Evolutionary conservation across 2,329 filamentous ascomycete species (phyloP).

Genomic region (Pseudocercospora fijiensis): DNA sequence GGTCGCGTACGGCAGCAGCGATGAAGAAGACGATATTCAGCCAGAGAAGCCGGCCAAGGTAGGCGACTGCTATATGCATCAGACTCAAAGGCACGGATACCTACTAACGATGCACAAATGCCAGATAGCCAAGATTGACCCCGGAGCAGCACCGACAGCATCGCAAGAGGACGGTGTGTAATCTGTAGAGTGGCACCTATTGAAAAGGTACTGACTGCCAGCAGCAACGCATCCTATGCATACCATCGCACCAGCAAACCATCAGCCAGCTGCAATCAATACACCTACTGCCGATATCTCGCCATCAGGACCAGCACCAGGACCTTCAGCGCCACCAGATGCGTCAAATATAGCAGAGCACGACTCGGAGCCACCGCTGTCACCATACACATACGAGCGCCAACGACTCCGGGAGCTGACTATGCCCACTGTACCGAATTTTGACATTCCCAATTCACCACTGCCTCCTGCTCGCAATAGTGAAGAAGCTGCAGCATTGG

Average conservation of each 20-base stretch:
- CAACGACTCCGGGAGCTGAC: slow-evolving; percentile 69
- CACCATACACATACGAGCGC: slow-evolving; percentile 67
- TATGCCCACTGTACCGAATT: slow-evolving; percentile 68
- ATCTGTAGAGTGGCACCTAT: too few relatives aligned
- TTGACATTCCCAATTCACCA: slow-evolving; percentile 72
- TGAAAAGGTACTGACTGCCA: not conserved
- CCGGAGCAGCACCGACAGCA: slow-evolving; percentile 8
- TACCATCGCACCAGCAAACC: not conserved
- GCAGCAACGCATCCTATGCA: not conserved
- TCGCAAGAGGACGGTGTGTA: not conserved
- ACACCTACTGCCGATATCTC: not conserved
- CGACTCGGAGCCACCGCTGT: slow-evolving; percentile 40
- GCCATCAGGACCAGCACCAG: slow-evolving; percentile 12
- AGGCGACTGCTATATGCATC: slow-evolving; percentile 35
- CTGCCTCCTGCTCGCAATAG: slow-evolving; percentile 48
- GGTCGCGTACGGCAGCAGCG: slow-evolving; percentile 50
- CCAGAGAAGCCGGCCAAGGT: slow-evolving; percentile 40
- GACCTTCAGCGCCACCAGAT: slow-evolving; percentile 15
- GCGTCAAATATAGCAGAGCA: slow-evolving; percentile 15
- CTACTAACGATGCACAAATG: slow-evolving; percentile 45
- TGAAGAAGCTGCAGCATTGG: slow-evolving; percentile 34
- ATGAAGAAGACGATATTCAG: slow-evolving; percentile 42
- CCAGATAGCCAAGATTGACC: slow-evolving; percentile 32
- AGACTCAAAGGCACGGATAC: slow-evolving; percentile 41
- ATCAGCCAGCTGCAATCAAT: slow-evolving; percentile 9